These are phyloP conservation scores for Oryza nivara DNA, from an alignment of 176 grass and related monocot genomes.

Conservation along the genomic window DNA sequence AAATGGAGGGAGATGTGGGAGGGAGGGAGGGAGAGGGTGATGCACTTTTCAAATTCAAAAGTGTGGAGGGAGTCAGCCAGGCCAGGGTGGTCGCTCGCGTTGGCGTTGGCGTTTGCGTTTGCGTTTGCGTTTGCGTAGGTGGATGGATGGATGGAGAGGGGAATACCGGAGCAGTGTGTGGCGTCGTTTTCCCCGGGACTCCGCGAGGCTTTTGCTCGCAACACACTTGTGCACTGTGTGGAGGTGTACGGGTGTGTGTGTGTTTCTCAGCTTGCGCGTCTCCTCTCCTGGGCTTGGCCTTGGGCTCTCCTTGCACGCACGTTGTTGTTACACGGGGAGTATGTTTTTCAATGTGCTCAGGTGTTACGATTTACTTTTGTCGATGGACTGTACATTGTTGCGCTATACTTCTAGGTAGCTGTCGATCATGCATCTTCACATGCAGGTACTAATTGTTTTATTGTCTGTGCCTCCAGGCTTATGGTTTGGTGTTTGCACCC, in stretches of 20 bases:
- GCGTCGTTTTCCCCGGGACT: neutral
- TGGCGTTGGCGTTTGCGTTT: no score
- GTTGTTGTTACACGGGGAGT: neutral
- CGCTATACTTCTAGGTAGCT: no score
- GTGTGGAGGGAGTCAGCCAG: constrained; percentile 37
- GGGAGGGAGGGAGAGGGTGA: constrained; percentile 12
- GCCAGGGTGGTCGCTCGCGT: neutral
- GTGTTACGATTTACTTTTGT: neutral
- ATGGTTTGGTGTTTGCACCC: neutral
- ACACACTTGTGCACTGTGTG: neutral
- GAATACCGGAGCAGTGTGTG: neutral
- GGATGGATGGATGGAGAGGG: no score
- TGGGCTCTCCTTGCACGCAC: neutral
- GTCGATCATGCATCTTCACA: neutral
- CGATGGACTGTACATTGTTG: neutral
- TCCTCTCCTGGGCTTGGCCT: neutral
- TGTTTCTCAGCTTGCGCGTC: neutral
- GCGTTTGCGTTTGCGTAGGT: no score
- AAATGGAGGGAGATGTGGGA: neutral
- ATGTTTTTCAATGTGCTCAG: neutral
- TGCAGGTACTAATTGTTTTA: neutral
- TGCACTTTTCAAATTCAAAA: constrained; percentile 60
- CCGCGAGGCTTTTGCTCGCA: neutral
- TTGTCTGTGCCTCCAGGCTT: no score
- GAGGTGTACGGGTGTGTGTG: neutral